Conservation (phyloP, 805 yeast genomes). For the Candida odintsovae region DNA sequence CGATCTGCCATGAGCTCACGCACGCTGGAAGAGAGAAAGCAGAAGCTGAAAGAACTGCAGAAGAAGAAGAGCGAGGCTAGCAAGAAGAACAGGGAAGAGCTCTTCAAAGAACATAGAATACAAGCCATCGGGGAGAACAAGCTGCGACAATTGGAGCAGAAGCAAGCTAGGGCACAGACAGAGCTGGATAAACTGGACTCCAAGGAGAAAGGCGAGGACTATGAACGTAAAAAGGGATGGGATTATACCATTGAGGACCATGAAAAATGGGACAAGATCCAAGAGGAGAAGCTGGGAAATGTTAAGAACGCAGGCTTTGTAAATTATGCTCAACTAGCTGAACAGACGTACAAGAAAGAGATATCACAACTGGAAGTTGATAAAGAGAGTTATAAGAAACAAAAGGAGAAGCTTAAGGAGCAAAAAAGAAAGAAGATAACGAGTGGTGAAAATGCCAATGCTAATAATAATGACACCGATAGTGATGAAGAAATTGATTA, state of each 20-base stretch:
- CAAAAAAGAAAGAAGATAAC: constrained; percentile 8
- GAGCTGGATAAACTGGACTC: constrained; percentile 28
- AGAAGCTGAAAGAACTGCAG: constrained; percentile 25
- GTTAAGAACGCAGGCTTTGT: constrained; percentile 34
- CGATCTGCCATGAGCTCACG: neutral
- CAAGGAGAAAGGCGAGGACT: constrained; percentile 32
- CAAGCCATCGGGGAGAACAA: constrained; percentile 19
- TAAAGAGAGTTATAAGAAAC: constrained; percentile 36
- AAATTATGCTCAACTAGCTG: constrained; percentile 53
- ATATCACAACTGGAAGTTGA: constrained; percentile 33
- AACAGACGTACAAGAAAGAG: constrained; percentile 52
- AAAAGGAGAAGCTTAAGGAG: constrained; percentile 26
- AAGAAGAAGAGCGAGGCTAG: constrained; percentile 24
- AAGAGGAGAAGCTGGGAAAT: constrained; percentile 24
- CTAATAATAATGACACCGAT: neutral
- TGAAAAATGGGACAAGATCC: constrained; percentile 52
- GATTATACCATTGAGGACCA: constrained; percentile 60
- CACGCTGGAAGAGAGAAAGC: neutral
- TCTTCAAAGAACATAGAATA: constrained; percentile 29
- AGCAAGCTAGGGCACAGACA: constrained; percentile 31
- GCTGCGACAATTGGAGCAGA: constrained; percentile 26
- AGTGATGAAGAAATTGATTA: constrained; percentile 19
- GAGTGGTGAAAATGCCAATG: neutral
- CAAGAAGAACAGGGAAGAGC: constrained; percentile 30
- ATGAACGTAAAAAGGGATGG: constrained; percentile 40